Base-by-base conservation (phyloP, 2,329 filamentous ascomycete genomes). In the Blumeriella jaapii region DNA sequence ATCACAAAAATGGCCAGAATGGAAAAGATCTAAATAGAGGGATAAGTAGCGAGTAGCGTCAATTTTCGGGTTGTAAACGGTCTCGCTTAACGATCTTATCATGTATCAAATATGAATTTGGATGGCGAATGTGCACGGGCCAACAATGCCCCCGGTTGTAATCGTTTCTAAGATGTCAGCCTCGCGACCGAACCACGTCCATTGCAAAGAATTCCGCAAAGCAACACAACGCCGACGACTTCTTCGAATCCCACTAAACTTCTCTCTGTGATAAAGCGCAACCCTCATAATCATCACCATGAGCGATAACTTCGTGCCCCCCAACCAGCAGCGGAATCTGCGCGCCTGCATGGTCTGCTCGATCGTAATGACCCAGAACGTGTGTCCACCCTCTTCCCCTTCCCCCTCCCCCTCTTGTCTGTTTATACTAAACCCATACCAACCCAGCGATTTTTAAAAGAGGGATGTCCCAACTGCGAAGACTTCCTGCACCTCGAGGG, bases 281-380 rank as follows among this genome's bases (percentile, higher is more conserved):
- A 4, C 5, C 9, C 17, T 11, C 22, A 14, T 17, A 18, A 13
- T 22, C 12, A 11, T 22, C 27, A 42, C 18, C 33, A 58, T 58
- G 49, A 45, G 64, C 49, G 64, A 68, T 38, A 80, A 76, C 59
- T 86, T 75, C 59, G 78, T 86, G 43, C 63, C 81, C 11, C 71
- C 82, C 5, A 70, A 68, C 57, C 82, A 91, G 61, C 77, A 81
- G 64, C 83, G 87, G 61, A 78, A 83, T 58, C 73, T 93, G 49
- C 87, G 91, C 61, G 91, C 91, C 54, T 98, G 91, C 69, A 95
- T 98, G 86, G 85, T 96, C 50, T 98, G 91, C 74, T 89, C 85
- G 36, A 82, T 96, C 56, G 84, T 96, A 47, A 85, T 89, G 68
- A 79, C 82, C 42, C 76, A 79, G 54, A 69, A 69, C 48, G 82